phyloP scores from a whole-genome alignment of 306 rosid species.

The Adenanthera pavonina region DNA sequence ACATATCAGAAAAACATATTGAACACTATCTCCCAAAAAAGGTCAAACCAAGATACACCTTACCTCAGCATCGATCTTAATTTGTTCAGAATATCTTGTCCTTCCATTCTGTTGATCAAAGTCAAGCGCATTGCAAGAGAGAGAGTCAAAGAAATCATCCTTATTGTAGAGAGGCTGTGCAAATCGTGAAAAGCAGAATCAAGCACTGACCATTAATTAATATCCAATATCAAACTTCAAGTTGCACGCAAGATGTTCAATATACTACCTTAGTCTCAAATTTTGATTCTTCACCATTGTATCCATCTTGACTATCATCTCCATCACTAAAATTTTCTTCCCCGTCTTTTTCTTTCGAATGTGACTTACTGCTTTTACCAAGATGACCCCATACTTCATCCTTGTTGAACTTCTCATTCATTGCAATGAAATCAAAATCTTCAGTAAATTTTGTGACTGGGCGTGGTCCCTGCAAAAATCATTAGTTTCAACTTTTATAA shows the following conservation, averaged over 20 bases:
- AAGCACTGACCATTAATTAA: slow-evolving; percentile 1
- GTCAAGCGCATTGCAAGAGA: slow-evolving; percentile 51
- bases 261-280: slow-evolving; percentile 42
- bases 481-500: slow-evolving; percentile 16
- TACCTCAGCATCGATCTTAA: slow-evolving; percentile 62
- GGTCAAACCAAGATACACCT: slow-evolving; percentile 17
- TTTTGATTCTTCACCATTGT: slow-evolving; percentile 33
- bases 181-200: slow-evolving; percentile 36
- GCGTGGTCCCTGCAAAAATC: slow-evolving; percentile 45
- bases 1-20: slow-evolving; percentile 21
- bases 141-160: slow-evolving; percentile 61
- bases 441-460: slow-evolving; percentile 53
- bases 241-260: slow-evolving; percentile 7
- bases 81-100: slow-evolving; percentile 58
- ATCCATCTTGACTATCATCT: slow-evolving; percentile 43
- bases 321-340: slow-evolving; percentile 43
- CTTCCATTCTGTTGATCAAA: slow-evolving; percentile 50
- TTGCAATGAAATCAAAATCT: slow-evolving; percentile 66
- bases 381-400: slow-evolving; percentile 71
- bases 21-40: slow-evolving; percentile 11
- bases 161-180: slow-evolving; percentile 52
- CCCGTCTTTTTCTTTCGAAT: slow-evolving; percentile 45
- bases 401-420: slow-evolving; percentile 69
- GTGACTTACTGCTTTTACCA: slow-evolving; percentile 48
- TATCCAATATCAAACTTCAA: not conserved